Conservation (phyloP, 768 basidiomycete species). For the Mycena leptocephala region DNA sequence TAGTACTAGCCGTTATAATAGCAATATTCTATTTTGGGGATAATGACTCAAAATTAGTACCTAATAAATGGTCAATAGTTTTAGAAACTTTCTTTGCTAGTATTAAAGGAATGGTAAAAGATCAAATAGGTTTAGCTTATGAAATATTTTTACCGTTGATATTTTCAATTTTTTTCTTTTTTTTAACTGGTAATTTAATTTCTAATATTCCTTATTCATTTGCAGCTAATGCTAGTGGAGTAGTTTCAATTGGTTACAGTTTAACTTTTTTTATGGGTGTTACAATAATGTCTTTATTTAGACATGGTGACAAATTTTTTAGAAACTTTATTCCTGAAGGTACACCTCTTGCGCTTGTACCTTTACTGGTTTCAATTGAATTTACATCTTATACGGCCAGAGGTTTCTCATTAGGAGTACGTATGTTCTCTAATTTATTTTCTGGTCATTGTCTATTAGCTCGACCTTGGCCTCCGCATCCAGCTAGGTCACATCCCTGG, state of each 20-base stretch:
- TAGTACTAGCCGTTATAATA: too few species aligned
- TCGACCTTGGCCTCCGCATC: too few species aligned
- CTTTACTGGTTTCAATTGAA: too few species aligned
- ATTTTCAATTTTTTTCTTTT: conserved; percentile 16
- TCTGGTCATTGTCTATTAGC: conserved; percentile 12
- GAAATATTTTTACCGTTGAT: conserved; percentile 14
- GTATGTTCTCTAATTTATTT: conserved; percentile 20
- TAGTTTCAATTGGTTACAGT: conserved; percentile 15
- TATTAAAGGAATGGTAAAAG: conserved; percentile 17
- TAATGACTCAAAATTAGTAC: conserved; percentile 20
- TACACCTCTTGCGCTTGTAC: too few species aligned
- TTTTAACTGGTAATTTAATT: conserved; percentile 18
- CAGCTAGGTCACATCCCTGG: too few species aligned
- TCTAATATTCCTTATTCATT: conserved; percentile 19
- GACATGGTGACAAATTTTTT: too few species aligned
- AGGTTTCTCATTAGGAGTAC: conserved; percentile 17
- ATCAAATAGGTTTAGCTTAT: conserved; percentile 19
- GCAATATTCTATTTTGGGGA: conserved; percentile 11
- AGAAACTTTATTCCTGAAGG: too few species aligned
- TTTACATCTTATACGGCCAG: background rate
- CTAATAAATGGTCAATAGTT: conserved; percentile 16
- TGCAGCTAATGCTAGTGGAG: conserved; percentile 12
- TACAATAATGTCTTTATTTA: background rate
- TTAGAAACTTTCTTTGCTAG: conserved; percentile 20
- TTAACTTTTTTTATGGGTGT: conserved; percentile 18